Percentiles rank a stretch among this genome's conserved stretches.
These are phyloP conservation scores for Elaeagnus macrophylla DNA, from an alignment of 306 rosid genomes.

Conservation along the genomic window DNA sequence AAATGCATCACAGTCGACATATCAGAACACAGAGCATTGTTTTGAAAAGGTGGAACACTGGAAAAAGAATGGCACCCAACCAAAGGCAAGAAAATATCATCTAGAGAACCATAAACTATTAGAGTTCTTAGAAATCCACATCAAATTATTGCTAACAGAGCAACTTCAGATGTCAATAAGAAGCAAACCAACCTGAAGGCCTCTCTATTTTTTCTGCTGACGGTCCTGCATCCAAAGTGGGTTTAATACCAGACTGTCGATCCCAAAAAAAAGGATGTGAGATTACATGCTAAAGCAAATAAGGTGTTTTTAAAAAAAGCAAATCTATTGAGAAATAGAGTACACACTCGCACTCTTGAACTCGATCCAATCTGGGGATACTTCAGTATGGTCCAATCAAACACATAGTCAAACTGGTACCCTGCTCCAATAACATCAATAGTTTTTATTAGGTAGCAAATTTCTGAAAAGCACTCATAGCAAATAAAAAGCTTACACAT, in stretches of 20 bases:
- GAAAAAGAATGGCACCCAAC: too few relatives aligned
- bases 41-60: too few relatives aligned
- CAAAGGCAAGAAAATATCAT: too few relatives aligned
- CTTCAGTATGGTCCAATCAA: slow-evolving; percentile 93
- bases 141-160: neutral
- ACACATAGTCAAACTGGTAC: slow-evolving; percentile 91
- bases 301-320: neutral
- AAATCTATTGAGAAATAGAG: neutral
- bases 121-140: too few relatives aligned
- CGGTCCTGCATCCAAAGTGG: slow-evolving; percentile 52
- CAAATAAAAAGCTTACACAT: neutral
- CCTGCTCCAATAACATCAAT: slow-evolving; percentile 41
- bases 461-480: slow-evolving; percentile 5
- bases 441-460: neutral
- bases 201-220: slow-evolving; percentile 57
- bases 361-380: slow-evolving; percentile 94
- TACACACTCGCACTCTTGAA: slow-evolving; percentile 70
- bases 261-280: slow-evolving; percentile 11
- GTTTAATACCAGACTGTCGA: slow-evolving; percentile 64
- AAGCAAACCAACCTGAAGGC: slow-evolving; percentile 61
- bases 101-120: too few relatives aligned
- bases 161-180: slow-evolving; percentile 17
- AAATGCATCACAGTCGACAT: neutral
- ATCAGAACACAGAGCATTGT: neutral
- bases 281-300: neutral